Evolutionary conservation across 176 grass and related monocot genomes (phyloP), one percentile per base, ranked within the genome.

Genomic region (Areca catechu): DNA sequence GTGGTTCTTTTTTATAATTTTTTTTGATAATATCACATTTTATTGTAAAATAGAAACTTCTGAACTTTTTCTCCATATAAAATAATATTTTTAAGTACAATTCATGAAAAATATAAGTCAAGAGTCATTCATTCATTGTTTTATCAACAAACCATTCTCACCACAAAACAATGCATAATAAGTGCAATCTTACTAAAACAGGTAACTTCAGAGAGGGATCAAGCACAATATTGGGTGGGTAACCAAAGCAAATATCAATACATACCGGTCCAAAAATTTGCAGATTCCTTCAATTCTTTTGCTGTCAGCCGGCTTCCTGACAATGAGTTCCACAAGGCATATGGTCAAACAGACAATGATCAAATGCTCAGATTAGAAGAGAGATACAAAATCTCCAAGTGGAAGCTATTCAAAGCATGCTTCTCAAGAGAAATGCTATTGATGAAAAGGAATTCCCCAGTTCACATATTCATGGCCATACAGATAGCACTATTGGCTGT

Each of bases 381-480:
- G 59, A 70, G 28, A 62, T 53, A 58, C 58, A 70, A n/a, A n/a
- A 69, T 97, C 58, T 88, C 87, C 58, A 83, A 69, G 69, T 85
- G 80, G 83, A 69, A 85, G 58, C 74, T 84, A 71, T 97, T 97
- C 80, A 91, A 82, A 57, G 83, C 87, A 76, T 91, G 93, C 68
- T 76, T 97, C 61, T 82, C 83, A 66, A 90, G 87, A 67, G 87
- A 97, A 69, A 49, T 82, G 23, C 61, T 97, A 57, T 80, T 91
- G 20, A 52, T 91, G 21, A 97, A 88, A 66, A 76, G 93, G 70
- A 97, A 97, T 57, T 91, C 80, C 22, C 78, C 83, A 1, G 49
- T 97, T 54, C 93, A 97, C 51, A 85, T 97, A 71, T 97, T 97
- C 84, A 97, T 88, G 74, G 76, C 63, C 56, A 72, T 97, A 69